Evolutionary conservation across 1,284 basidiomycete species (phyloP).

Genomic region (Marasmius fiardii): DNA sequence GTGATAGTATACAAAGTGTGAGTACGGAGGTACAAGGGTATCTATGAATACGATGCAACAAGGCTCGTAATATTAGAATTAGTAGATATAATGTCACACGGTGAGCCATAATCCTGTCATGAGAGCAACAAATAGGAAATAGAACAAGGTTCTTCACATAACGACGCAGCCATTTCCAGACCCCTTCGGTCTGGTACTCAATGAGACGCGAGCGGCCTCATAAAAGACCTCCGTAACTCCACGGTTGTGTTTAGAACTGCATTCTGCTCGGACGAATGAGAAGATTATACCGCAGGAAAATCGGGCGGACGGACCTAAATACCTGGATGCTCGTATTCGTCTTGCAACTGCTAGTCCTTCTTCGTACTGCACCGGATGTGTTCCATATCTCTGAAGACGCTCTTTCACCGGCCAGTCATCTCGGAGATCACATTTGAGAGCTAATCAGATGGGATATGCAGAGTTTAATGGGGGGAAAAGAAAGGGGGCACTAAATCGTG

Average conservation of each 20-base stretch:
- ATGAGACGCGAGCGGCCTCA: conserved; percentile 82
- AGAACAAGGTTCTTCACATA: conserved; percentile 37
- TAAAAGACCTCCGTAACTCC: conserved; percentile 92
- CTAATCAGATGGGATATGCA: conserved; percentile 35
- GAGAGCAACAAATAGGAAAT: background rate
- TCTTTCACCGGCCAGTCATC: conserved; percentile 71
- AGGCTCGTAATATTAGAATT: background rate
- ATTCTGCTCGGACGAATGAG: conserved; percentile 55
- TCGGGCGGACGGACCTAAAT: conserved; percentile 64
- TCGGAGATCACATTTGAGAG: conserved; percentile 92
- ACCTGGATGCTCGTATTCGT: conserved; percentile 88
- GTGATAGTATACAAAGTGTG: background rate
- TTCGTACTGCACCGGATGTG: conserved; percentile 82
- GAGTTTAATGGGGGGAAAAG: conserved; percentile 6
- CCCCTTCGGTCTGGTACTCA: conserved; percentile 71
- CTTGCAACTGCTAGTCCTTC: conserved; percentile 85
- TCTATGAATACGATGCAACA: background rate
- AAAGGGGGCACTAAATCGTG: background rate
- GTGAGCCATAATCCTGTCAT: background rate
- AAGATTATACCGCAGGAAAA: conserved; percentile 1
- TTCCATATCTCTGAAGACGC: conserved; percentile 63
- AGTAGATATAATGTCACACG: background rate
- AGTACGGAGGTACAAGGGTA: conserved; percentile 1
- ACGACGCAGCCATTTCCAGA: conserved; percentile 51
- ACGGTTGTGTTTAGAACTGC: conserved; percentile 93